Evolutionary conservation across 176 grass and related monocot genomes (phyloP).

Genomic region (Aechmea fasciata): DNA sequence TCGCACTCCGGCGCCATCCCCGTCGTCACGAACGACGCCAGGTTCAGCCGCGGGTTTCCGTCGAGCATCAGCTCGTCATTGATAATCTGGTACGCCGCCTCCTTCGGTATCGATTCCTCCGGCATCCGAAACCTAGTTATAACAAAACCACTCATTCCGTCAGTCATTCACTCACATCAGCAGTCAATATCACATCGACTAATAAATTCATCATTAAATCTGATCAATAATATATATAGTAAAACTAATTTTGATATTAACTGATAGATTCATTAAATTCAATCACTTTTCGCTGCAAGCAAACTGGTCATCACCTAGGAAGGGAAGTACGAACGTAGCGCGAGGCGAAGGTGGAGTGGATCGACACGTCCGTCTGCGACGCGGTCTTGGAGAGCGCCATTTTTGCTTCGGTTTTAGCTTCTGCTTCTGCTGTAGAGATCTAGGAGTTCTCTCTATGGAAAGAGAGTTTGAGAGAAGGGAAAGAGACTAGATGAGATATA

Average conservation of each 20-base stretch:
- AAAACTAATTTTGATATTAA: no score
- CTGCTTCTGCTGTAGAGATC: not conserved
- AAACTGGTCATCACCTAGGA: slow-evolving; percentile 35
- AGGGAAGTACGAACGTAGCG: slow-evolving; percentile 80
- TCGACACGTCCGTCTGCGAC: slow-evolving; percentile 63
- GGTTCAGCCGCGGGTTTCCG: slow-evolving; percentile 92
- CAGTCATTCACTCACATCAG: not conserved
- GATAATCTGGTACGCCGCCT: slow-evolving; percentile 99
- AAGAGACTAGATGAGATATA: not conserved
- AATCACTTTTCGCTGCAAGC: no score
- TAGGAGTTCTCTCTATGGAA: not conserved
- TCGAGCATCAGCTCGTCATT: slow-evolving; percentile 99
- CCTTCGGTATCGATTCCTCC: slow-evolving; percentile 89
- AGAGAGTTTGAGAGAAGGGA: not conserved
- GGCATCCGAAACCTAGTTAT: slow-evolving; percentile 67
- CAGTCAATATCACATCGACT: no score
- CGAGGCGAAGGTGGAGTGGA: slow-evolving; percentile 95
- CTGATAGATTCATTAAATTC: no score
- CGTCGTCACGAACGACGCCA: slow-evolving; percentile 91
- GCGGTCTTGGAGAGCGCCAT: slow-evolving; percentile 58
- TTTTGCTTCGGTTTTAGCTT: not conserved
- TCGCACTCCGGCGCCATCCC: slow-evolving; percentile 99
- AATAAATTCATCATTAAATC: not conserved
- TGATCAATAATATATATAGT: not conserved
- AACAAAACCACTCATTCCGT: not conserved